Evolutionary conservation across 148 eudicot genomes (phyloP), one percentile per base, ranked within the genome.

Genomic region (Silene conica): DNA sequence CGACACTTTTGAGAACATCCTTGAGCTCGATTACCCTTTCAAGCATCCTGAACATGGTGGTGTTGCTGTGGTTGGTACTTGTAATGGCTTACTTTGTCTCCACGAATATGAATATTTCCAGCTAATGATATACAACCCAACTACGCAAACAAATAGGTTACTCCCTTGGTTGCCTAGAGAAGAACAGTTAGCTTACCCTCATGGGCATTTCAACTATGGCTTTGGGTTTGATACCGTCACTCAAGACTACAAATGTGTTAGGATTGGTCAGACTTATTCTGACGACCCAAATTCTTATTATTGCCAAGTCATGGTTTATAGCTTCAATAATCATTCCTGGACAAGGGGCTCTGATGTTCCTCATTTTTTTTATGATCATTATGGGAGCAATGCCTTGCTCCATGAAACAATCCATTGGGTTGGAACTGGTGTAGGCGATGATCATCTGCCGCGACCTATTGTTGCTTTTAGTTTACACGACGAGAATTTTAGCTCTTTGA

Each of bases 1-100:
- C 10, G 80, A 75, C 71, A 22, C 79, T 14, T 76, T 72, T 11
- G 72, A 68, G 2, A 67, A 72, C 45, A n/a, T 23, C 4, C 25
- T 72, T 4, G 79, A 72, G 63, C 74, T 82, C 5, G 22, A 72
- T 65, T 73, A 72, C 71, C 79, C 82, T 20, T 79, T 61, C 8
- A 82, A 66, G 31, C 5, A 25, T 14, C 10, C 3, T 14, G 34
- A 28, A 18, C 14, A 10, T 13, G 66, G 43, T 12, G 50, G 56
- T 6, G 64, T 43, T 21, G 6, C 1, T 8, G 15, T 81, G 1
- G 19, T 65, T 23, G 81, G 84, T 18, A 69, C 73, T 15, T 68
- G 74, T 22, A 16, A 74, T 66, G 76, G 80, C 1, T 72, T 78
- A 67, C 67, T 78, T 14, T 78, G 80, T 8, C 16, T 78, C 14